Evolutionary conservation across 164 flowering plant genomes (phyloP).

Genomic region (Litsea cubeba): DNA sequence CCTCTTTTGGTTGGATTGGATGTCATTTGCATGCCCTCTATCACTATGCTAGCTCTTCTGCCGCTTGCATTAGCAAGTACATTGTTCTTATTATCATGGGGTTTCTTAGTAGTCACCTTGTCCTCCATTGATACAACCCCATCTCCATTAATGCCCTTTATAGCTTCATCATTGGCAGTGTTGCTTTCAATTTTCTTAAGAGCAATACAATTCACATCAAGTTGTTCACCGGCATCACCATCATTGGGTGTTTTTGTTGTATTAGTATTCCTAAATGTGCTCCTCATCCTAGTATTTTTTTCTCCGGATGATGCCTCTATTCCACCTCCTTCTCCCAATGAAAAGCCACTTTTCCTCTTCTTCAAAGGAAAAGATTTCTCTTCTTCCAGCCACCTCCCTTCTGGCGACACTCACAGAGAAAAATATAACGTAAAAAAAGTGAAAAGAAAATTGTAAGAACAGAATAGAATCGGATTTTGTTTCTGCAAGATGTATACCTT

Average conservation of each 20-base stretch:
- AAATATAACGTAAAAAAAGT: not conserved
- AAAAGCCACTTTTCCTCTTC: not conserved
- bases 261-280: not conserved
- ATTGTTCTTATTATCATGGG: not conserved
- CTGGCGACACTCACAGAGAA: not conserved
- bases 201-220: not conserved
- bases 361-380: constrained; percentile 5
- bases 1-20: not conserved
- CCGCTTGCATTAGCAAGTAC: not conserved
- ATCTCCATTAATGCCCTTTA: not conserved
- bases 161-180: not conserved
- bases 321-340: not conserved
- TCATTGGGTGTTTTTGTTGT: not conserved
- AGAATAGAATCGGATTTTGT: not conserved
- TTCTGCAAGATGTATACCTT: not conserved
- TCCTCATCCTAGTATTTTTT: not conserved
- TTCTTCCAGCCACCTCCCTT: constrained; percentile 1
- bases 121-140: not conserved
- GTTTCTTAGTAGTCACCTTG: not conserved
- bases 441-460: not conserved
- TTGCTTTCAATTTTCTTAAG: not conserved
- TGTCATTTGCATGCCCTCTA: not conserved
- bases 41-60: not conserved
- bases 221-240: not conserved
- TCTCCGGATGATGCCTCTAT: not conserved